Conservation (phyloP, 2,329 filamentous ascomycete species). For the Trichoderma sp. region DNA sequence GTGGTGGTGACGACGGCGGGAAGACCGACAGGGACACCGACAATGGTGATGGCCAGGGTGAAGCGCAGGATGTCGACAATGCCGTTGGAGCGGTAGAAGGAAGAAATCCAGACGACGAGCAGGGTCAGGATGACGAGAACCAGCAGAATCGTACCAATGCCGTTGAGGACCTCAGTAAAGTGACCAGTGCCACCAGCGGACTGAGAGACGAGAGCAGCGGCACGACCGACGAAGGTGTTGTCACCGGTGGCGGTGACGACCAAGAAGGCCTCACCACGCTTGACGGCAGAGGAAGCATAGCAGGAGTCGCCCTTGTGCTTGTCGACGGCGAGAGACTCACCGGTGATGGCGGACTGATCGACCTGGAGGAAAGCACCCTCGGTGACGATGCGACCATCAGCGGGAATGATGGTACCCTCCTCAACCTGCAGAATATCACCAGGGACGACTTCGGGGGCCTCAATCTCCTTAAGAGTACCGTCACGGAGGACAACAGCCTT, state of each 20-base stretch:
- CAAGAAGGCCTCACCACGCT: constrained; percentile 83
- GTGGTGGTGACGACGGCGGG: constrained; percentile 91
- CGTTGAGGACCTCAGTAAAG: constrained; percentile 88
- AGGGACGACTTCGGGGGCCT: constrained; percentile 79
- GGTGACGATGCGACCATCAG: constrained; percentile 81
- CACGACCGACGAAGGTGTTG: constrained; percentile 85
- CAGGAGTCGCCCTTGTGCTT: constrained; percentile 79
- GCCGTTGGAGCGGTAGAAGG: constrained; percentile 80
- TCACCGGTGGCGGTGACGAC: constrained; percentile 83
- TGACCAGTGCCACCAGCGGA: constrained; percentile 73
- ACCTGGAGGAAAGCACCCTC: constrained; percentile 83
- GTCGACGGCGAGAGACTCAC: constrained; percentile 87
- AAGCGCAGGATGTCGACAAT: constrained; percentile 79
- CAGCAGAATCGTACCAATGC: constrained; percentile 77
- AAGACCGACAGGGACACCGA: constrained; percentile 89
- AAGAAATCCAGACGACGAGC: constrained; percentile 78
- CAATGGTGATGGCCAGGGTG: constrained; percentile 84
- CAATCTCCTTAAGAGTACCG: constrained; percentile 69
- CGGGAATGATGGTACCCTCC: constrained; percentile 86
- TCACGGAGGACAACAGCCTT: constrained; percentile 86
- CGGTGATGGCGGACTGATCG: constrained; percentile 88
- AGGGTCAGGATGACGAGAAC: constrained; percentile 77
- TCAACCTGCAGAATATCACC: constrained; percentile 88
- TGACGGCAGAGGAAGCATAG: constrained; percentile 83
- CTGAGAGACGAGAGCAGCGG: constrained; percentile 78